Base-by-base conservation (phyloP, 805 yeast species). In the Jamesozyma rosinii region DNA sequence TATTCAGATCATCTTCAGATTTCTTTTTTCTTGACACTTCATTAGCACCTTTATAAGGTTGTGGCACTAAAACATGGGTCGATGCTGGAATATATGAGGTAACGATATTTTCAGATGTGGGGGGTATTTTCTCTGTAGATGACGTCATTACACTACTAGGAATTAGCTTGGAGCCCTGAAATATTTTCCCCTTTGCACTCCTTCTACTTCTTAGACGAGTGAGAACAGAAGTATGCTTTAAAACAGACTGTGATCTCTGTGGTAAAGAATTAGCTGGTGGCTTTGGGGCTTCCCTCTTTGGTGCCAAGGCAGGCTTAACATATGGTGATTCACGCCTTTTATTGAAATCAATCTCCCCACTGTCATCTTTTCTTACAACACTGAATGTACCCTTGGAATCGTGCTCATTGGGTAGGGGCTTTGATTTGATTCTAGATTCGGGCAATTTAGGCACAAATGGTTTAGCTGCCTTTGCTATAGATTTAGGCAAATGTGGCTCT, bases 331-430 rank as follows among this genome's bases (percentile, higher is more conserved):
- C 77, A 36, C 95, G 65, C 41, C 87, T 70, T 51, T 82, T 77
- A 53, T 86, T 92, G 56, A 86, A 86, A 59, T 88, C 88, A 47
- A 85, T 85, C 53, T 83, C 95, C 29, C 74, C 68, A 13, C 74
- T 76, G n/a, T 74, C 77, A 20, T 76, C 74, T 9, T 71, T 72
- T 27, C 89, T 65, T 8, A 86, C 72, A 1, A 86, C 80, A 45
- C 81, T 71, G 57, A 86, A 85, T 0, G 86, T 67, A 35, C 74
- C 67, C 18, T 55, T 55, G 26, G 49, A 48, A 18, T 48, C 48
- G 20, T 44, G 41, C 30, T 46, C 54, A n/a, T 44, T 33, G 3
- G 42, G 33, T 1, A 42, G 9, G 22, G 2, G 15, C 14, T 10
- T 9, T 29, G 11, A 3, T 11, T 21, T 19, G n/a, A 11, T 17